Percentiles rank a stretch among this genome's conserved stretches.
Evolutionary conservation across 192 early-diverging fungal species (phyloP).

Genomic region (Umbelopsis sp.): DNA sequence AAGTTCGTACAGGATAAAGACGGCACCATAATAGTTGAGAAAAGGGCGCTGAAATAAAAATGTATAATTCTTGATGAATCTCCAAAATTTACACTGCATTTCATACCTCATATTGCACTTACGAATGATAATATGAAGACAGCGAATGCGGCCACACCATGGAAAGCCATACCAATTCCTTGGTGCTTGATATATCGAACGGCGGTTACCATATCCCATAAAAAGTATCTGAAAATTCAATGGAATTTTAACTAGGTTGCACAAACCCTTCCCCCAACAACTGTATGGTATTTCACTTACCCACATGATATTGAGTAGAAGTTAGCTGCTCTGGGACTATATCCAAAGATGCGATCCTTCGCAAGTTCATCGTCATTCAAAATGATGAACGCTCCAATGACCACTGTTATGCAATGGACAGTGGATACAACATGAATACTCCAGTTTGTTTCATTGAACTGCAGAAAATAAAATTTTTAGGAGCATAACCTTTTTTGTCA

Average conservation of each 20-base stretch:
- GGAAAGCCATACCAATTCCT: conserved; percentile 81
- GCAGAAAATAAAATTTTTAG: conserved; percentile 6
- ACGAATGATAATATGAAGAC: conserved; percentile 77
- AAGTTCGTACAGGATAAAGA: conserved; percentile 91
- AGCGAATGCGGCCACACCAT: conserved; percentile 74
- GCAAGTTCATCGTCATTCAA: conserved; percentile 64
- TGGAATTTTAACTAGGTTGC: conserved; percentile 9
- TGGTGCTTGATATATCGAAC: conserved; percentile 65
- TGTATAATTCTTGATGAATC: not conserved
- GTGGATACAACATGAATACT: conserved; percentile 81
- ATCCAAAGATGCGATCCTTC: conserved; percentile 74
- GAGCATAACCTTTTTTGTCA: not conserved
- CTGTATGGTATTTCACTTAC: conserved; percentile 45
- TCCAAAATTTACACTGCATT: not conserved
- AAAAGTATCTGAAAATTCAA: conserved; percentile 70
- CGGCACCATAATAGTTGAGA: conserved; percentile 83
- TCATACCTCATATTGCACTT: conserved; percentile 35
- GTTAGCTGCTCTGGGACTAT: conserved; percentile 64
- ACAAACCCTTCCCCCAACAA: conserved; percentile 2
- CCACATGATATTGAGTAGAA: conserved; percentile 86
- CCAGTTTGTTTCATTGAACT: conserved; percentile 58
- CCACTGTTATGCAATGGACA: conserved; percentile 71
- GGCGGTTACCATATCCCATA: conserved; percentile 84
- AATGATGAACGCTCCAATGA: conserved; percentile 64
- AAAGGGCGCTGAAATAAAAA: conserved; percentile 66